These are phyloP conservation scores for Leptodermis oblonga DNA, from an alignment of 257 asterid species.

Conservation along the genomic window DNA sequence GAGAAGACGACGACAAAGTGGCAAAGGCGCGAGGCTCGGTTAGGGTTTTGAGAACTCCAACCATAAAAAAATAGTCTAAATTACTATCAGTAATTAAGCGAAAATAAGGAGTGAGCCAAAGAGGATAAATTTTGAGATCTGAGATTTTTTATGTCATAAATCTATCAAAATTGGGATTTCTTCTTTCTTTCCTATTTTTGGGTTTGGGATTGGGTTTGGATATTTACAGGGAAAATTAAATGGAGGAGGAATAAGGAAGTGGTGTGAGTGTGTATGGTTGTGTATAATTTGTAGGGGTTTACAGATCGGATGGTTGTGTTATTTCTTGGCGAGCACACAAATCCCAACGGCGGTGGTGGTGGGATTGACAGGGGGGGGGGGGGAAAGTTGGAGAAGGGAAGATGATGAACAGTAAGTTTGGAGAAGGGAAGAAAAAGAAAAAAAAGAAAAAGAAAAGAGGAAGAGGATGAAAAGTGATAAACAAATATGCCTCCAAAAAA, in stretches of 20 bases:
- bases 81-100: no score
- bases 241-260: conserved; percentile 12
- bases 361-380: no score
- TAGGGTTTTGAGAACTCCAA: conserved; percentile 72
- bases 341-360: no score
- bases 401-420: no score
- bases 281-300: conserved; percentile 20
- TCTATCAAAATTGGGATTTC: not conserved
- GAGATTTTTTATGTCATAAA: not conserved
- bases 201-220: not conserved
- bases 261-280: conserved; percentile 29
- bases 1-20: conserved; percentile 41
- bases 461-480: no score
- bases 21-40: conserved; percentile 64
- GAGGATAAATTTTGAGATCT: conserved; percentile 25
- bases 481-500: no score
- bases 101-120: not conserved
- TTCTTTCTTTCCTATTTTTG: no score
- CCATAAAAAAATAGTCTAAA: conserved; percentile 26
- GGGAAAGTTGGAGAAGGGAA: no score
- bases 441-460: no score
- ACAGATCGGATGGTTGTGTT: conserved; percentile 18
- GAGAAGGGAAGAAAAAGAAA: no score
- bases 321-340: no score
- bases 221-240: conserved; percentile 4